Conservation (phyloP, 2,329 filamentous ascomycete genomes). For the Fusarium sp. region DNA sequence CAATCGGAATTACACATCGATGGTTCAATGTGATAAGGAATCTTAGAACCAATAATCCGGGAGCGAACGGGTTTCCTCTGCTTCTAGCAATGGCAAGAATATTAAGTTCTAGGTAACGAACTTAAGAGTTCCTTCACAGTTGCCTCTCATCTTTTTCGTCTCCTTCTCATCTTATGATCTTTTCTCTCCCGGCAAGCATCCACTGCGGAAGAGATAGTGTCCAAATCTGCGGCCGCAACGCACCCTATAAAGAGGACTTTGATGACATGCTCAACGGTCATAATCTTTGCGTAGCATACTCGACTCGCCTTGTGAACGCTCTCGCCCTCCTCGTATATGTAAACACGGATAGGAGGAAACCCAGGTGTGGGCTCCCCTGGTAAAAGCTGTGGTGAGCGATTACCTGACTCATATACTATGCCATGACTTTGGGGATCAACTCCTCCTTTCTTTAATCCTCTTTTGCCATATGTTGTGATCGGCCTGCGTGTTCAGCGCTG, state of each 20-base stretch:
- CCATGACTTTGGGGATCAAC: background rate
- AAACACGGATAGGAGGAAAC: background rate
- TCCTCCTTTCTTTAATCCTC: background rate
- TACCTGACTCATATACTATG: background rate
- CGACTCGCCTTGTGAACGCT: rapidly evolving
- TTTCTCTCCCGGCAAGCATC: rapidly evolving
- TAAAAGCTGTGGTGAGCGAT: background rate
- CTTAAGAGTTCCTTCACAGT: too few relatives aligned
- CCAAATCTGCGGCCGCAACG: rapidly evolving
- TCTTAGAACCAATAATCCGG: too few relatives aligned
- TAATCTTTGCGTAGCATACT: background rate
- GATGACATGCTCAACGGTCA: rapidly evolving
- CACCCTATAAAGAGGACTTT: background rate
- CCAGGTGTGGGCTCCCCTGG: rapidly evolving
- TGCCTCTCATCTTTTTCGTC: too few relatives aligned
- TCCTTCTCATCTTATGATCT: background rate
- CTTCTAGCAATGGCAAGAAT: too few relatives aligned
- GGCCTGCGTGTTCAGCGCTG: rapidly evolving
- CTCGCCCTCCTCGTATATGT: rapidly evolving
- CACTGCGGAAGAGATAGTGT: rapidly evolving
- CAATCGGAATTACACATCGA: too few relatives aligned
- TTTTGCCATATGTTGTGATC: rapidly evolving
- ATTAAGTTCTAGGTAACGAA: too few relatives aligned
- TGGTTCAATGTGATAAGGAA: too few relatives aligned
- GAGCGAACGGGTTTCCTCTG: too few relatives aligned